Evolutionary conservation across 2,329 filamentous ascomycete genomes (phyloP).

Genomic region (Pseudonectria foliicola): DNA sequence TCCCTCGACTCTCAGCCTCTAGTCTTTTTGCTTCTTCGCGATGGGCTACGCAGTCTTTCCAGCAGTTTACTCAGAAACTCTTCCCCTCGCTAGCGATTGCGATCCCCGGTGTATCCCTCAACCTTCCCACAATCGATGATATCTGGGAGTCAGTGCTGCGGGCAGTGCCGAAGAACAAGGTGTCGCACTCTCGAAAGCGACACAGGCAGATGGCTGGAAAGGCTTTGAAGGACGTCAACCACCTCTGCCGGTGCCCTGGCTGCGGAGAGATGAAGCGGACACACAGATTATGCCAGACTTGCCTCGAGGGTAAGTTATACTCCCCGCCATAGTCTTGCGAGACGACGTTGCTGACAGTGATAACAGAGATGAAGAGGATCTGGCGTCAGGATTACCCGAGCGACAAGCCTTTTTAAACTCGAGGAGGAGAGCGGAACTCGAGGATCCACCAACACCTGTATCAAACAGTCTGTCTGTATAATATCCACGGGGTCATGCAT

Average conservation of each 20-base stretch:
- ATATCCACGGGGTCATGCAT: constrained; percentile 25
- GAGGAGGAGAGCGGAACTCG: constrained; percentile 8
- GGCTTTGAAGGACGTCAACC: constrained; percentile 82
- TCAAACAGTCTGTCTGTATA: constrained; percentile 25
- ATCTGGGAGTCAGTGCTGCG: constrained; percentile 90
- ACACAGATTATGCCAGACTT: constrained; percentile 82
- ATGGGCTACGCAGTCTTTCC: constrained; percentile 37
- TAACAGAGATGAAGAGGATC: constrained; percentile 39
- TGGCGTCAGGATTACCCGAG: constrained; percentile 33
- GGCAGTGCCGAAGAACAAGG: constrained; percentile 98
- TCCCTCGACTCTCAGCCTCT: constrained; percentile 46
- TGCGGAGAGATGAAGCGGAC: constrained; percentile 85
- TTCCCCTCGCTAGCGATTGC: constrained; percentile 50
- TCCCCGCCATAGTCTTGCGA: neutral
- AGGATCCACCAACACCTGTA: constrained; percentile 20
- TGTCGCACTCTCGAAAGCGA: constrained; percentile 90
- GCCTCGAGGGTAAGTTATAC: constrained; percentile 63
- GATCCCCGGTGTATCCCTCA: constrained; percentile 52
- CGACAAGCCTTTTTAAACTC: constrained; percentile 25
- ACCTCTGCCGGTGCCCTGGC: constrained; percentile 79
- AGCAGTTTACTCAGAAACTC: constrained; percentile 39
- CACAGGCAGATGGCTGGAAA: constrained; percentile 94
- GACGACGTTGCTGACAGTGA: constrained; percentile 6
- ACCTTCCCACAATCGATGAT: constrained; percentile 55
- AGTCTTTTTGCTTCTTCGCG: constrained; percentile 34